Percentiles rank a stretch among this genome's conserved stretches.
These are phyloP conservation scores for Lyophyllum decastes DNA, from an alignment of 768 basidiomycete genomes.

Conservation along the genomic window DNA sequence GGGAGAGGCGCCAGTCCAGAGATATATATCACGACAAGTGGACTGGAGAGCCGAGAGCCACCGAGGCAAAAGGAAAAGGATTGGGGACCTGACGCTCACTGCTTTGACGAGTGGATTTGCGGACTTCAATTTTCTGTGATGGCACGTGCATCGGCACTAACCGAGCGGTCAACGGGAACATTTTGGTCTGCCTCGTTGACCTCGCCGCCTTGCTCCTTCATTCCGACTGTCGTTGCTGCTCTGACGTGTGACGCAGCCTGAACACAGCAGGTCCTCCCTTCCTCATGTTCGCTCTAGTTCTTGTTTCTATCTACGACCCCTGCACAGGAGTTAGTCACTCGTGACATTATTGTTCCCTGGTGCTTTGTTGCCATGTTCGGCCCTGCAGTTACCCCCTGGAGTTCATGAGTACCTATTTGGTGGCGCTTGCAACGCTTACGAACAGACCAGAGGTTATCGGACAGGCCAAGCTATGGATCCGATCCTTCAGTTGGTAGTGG, in stretches of 20 bases:
- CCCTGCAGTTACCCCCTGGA: neutral
- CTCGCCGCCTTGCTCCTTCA: neutral
- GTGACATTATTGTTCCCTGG: neutral
- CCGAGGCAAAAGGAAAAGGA: constrained; percentile 15
- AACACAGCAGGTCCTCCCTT: neutral
- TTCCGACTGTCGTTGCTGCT: neutral
- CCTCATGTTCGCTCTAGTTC: neutral
- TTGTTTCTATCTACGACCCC: neutral
- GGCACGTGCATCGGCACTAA: constrained; percentile 19
- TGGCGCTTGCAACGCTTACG: neutral
- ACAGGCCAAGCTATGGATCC: neutral
- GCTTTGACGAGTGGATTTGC: constrained; percentile 5
- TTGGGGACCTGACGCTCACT: neutral
- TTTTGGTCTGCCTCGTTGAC: neutral
- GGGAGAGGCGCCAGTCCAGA: constrained; percentile 24
- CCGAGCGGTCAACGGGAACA: constrained; percentile 3
- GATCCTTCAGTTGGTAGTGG: neutral
- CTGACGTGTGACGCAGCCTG: neutral
- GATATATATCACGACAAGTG: constrained; percentile 19
- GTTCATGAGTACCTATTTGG: neutral
- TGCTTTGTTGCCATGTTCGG: neutral
- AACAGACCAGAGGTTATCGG: neutral
- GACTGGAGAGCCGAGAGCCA: constrained; percentile 21
- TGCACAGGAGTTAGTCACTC: neutral
- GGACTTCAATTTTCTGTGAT: constrained; percentile 20